Evolutionary conservation across 371 early-diverging fungal species (phyloP).

Genomic region (Chytridium lagenaria): DNA sequence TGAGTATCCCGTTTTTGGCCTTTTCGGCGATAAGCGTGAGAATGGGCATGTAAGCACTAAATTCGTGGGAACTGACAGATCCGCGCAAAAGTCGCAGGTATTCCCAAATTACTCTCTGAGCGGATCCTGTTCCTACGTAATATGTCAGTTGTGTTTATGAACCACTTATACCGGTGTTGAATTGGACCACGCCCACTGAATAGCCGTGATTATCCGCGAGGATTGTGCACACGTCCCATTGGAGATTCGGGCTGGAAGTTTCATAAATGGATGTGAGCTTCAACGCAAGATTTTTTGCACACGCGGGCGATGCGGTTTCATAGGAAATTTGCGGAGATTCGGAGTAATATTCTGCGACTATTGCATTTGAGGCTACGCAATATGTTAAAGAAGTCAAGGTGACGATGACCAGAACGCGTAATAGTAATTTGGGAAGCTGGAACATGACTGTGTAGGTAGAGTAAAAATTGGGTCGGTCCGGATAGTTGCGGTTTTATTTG

Average conservation of each 20-base stretch:
- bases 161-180: not conserved
- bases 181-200: conserved; percentile 36
- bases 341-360: no score
- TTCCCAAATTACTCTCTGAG: conserved; percentile 21
- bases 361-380: no score
- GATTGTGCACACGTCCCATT: conserved; percentile 25
- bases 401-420: no score
- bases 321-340: no score
- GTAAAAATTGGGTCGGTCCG: no score
- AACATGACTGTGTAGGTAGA: no score
- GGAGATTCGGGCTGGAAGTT: conserved; percentile 33
- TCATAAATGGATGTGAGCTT: no score
- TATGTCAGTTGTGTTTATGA: not conserved
- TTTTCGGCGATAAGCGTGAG: not conserved
- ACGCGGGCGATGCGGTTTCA: no score
- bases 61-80: not conserved
- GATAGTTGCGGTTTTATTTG: no score
- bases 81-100: conserved; percentile 7
- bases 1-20: not conserved
- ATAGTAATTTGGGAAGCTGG: no score
- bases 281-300: no score
- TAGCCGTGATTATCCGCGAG: conserved; percentile 32
- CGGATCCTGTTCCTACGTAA: conserved; percentile 30
- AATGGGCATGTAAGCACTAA: conserved; percentile 5
- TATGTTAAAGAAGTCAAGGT: no score